Percentiles rank a stretch among this genome's conserved stretches.
phyloP scores from a whole-genome alignment of 2,329 filamentous ascomycete genomes.

The Colletotrichum horii region DNA sequence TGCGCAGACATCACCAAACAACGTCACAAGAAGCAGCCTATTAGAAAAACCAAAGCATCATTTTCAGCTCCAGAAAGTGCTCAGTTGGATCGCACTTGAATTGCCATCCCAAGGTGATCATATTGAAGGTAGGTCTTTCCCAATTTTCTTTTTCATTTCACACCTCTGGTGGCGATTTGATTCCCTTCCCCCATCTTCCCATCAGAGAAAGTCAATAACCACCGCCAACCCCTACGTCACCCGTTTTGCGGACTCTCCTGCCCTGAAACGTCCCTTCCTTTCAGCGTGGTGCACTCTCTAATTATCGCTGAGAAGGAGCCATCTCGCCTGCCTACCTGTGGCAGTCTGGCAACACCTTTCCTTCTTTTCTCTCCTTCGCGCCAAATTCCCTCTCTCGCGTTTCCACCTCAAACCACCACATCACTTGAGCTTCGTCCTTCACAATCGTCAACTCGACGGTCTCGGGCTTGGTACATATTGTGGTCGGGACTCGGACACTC shows the following conservation, averaged over 20 bases:
- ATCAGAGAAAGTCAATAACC: neutral
- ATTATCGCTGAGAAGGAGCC: neutral
- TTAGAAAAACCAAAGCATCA: neutral
- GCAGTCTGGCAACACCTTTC: neutral
- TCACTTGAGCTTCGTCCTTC: neutral
- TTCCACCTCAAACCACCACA: neutral
- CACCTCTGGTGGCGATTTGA: neutral
- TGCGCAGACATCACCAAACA: neutral
- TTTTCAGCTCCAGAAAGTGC: neutral
- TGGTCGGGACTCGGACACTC: neutral
- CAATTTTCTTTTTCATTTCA: neutral
- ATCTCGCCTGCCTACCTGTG: neutral
- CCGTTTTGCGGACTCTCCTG: neutral
- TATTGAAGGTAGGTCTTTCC: neutral
- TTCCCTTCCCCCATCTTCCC: neutral
- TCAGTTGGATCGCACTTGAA: neutral
- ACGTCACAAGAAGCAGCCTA: neutral
- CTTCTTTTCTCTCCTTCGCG: neutral
- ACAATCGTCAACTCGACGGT: neutral
- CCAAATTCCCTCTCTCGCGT: neutral
- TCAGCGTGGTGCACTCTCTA: neutral
- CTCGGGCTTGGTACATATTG: neutral
- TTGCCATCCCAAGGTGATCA: neutral
- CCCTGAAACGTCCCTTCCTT: neutral
- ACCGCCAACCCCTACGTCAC: neutral